These are phyloP conservation scores for Solanum ossicruentum DNA, from an alignment of 257 asterid species.

Conservation along the genomic window DNA sequence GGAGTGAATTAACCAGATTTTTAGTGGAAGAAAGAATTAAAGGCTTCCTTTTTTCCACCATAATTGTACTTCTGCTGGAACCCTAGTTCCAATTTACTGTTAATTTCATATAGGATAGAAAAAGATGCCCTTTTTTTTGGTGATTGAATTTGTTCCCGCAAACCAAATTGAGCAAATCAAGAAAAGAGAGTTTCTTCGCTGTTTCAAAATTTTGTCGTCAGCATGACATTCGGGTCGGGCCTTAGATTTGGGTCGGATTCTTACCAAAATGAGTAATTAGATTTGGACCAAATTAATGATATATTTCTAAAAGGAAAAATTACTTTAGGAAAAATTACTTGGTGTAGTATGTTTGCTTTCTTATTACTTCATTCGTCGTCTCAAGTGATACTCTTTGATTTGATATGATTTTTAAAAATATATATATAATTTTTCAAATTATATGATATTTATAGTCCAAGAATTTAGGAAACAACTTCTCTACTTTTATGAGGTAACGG, in stretches of 20 bases:
- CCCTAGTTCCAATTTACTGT: constrained; percentile 6
- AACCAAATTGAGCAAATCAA: constrained; percentile 1
- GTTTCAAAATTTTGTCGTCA: neutral
- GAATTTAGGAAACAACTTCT: no score
- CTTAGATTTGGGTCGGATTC: neutral
- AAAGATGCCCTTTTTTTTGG: neutral
- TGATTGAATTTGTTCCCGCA: neutral
- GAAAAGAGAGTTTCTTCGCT: neutral
- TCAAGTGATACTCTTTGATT: no score
- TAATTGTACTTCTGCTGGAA: constrained; percentile 1
- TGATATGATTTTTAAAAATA: no score
- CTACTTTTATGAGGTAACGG: no score
- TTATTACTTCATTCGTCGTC: no score
- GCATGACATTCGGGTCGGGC: neutral
- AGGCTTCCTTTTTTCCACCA: constrained; percentile 76
- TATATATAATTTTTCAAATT: no score
- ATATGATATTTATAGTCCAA: no score
- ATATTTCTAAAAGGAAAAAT: no score
- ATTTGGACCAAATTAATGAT: no score
- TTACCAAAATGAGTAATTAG: neutral
- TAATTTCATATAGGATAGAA: neutral
- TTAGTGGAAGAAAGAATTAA: constrained; percentile 78
- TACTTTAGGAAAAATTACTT: no score
- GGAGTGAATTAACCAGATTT: constrained; percentile 50
- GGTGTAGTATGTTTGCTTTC: no score